Conservation (phyloP, 805 yeast genomes). For the Candida quercuum region DNA sequence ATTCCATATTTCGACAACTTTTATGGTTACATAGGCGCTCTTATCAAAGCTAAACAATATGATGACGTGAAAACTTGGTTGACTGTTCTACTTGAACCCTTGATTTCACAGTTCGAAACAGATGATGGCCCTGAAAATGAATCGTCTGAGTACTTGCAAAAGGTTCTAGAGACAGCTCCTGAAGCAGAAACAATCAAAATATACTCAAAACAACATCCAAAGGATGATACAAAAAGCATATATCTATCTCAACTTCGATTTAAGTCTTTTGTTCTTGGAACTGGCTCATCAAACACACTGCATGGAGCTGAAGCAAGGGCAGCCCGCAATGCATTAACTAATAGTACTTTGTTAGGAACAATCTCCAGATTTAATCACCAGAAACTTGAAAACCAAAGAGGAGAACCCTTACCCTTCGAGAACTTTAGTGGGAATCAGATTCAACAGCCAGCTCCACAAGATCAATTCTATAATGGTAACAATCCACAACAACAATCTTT, state of each 20-base stretch:
- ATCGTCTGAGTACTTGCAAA: slow-evolving; percentile 2
- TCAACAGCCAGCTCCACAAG: neutral
- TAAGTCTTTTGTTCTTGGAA: neutral
- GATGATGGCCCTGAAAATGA: neutral
- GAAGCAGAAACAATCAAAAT: neutral
- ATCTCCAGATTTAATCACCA: neutral
- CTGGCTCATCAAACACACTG: neutral
- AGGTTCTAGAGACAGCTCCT: neutral
- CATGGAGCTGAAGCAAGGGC: neutral
- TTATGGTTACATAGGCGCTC: slow-evolving; percentile 8
- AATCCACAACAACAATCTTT: too few species aligned
- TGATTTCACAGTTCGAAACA: slow-evolving; percentile 1
- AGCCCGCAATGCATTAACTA: neutral
- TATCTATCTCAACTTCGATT: slow-evolving; percentile 2
- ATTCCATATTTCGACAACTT: slow-evolving; percentile 5
- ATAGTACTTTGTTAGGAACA: neutral
- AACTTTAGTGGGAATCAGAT: neutral
- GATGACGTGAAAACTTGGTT: slow-evolving; percentile 5
- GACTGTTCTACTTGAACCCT: slow-evolving; percentile 5
- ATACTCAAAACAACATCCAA: neutral
- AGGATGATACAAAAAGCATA: neutral
- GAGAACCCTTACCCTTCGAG: neutral
- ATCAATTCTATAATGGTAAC: too few species aligned
- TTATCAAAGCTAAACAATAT: neutral
- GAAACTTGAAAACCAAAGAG: neutral